Conservation (phyloP, 2,329 filamentous ascomycete genomes). For the Chaetomium olivaceum region DNA sequence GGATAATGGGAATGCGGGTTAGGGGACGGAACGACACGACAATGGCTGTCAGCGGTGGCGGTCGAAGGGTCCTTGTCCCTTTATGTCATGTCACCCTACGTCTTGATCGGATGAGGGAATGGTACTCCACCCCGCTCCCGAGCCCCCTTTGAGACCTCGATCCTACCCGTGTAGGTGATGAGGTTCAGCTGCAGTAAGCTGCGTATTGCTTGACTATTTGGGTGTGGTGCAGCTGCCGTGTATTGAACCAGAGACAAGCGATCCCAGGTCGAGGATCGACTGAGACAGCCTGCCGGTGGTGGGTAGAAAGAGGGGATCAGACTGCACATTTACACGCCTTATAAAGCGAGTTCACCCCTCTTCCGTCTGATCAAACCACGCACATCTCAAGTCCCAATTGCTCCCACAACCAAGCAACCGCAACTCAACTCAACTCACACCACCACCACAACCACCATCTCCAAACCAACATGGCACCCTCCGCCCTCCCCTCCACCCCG, state of each 20-base stretch:
- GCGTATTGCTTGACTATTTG: conserved; percentile 1
- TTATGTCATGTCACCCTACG: conserved; percentile 13
- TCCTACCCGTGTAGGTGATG: not conserved
- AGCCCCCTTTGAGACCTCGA: conserved; percentile 3
- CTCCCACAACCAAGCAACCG: not conserved
- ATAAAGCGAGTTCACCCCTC: not conserved
- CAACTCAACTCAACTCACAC: not conserved
- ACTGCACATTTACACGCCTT: not conserved
- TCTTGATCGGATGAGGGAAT: conserved; percentile 5
- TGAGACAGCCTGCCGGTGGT: not conserved
- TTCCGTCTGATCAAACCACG: not conserved
- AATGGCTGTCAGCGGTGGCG: not conserved
- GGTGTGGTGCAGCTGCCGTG: conserved; percentile 9
- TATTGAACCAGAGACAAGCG: not conserved
- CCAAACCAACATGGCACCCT: conserved; percentile 33
- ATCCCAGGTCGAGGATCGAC: not conserved
- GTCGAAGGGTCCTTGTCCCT: not conserved
- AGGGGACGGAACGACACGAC: not conserved
- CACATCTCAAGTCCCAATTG: not conserved
- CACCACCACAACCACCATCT: not conserved
- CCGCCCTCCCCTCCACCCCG: conserved; percentile 32
- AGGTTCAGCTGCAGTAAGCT: not conserved
- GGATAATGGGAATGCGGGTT: conserved; percentile 19
- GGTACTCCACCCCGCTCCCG: not conserved
- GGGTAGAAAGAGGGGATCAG: not conserved